Evolutionary conservation across 2,329 filamentous ascomycete genomes (phyloP).

Genomic region (Thelonectria discophora): DNA sequence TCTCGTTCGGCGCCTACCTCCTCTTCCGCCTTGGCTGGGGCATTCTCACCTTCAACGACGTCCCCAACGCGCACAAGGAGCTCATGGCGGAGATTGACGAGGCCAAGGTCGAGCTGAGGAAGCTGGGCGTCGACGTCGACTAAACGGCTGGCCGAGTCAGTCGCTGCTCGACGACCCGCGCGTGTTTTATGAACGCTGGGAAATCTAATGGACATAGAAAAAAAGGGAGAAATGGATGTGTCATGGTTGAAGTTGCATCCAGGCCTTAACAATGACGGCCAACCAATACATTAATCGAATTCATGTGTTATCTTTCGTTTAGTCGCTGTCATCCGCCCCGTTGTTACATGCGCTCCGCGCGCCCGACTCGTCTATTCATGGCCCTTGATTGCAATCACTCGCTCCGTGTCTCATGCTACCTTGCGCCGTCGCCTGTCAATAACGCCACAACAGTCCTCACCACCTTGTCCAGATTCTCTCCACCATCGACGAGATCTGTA

Average conservation of each 20-base stretch:
- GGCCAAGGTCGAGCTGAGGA: slow-evolving; percentile 77
- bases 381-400: slow-evolving; percentile 2
- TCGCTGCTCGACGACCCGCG: too few relatives aligned
- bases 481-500: slow-evolving; percentile 63
- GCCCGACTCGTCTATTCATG: background rate
- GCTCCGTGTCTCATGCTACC: slow-evolving; percentile 1
- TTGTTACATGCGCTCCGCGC: slow-evolving; percentile 17
- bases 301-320: slow-evolving; percentile 28
- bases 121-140: slow-evolving; percentile 81
- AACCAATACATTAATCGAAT: slow-evolving; percentile 29
- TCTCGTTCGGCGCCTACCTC: slow-evolving; percentile 90
- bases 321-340: background rate
- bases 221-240: slow-evolving; percentile 23
- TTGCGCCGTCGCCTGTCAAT: slow-evolving; percentile 56
- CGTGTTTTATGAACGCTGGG: slow-evolving; percentile 5
- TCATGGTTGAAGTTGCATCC: slow-evolving; percentile 14
- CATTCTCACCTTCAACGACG: slow-evolving; percentile 96
- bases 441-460: slow-evolving; percentile 69
- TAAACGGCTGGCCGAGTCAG: slow-evolving; percentile 46
- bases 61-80: slow-evolving; percentile 88
- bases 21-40: slow-evolving; percentile 92
- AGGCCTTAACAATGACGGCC: slow-evolving; percentile 15
- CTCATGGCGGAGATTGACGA: slow-evolving; percentile 84
- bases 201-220: slow-evolving; percentile 37
- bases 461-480: slow-evolving; percentile 64